These are phyloP conservation scores for Pascua sp. DNA, from an alignment of 1,284 basidiomycete species.

Conservation along the genomic window DNA sequence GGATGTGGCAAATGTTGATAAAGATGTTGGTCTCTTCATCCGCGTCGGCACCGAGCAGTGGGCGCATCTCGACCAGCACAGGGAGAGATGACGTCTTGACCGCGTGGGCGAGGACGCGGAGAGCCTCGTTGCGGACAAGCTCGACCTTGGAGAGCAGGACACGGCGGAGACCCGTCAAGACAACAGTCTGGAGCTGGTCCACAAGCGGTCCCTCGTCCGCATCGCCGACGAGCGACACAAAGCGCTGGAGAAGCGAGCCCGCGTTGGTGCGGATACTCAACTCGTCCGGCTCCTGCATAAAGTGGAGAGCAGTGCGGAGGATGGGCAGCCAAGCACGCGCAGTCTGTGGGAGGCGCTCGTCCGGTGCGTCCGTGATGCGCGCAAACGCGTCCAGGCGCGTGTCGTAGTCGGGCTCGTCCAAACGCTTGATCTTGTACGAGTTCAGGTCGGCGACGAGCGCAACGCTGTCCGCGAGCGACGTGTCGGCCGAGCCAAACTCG, in stretches of 20 bases:
- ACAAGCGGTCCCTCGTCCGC: slow-evolving; percentile 53
- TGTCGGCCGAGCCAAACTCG: slow-evolving; percentile 58
- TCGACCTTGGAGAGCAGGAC: slow-evolving; percentile 77
- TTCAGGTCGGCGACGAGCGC: slow-evolving; percentile 70
- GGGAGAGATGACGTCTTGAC: slow-evolving; percentile 64
- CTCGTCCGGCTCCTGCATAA: slow-evolving; percentile 85
- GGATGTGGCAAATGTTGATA: slow-evolving; percentile 92
- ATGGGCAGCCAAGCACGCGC: slow-evolving; percentile 68
- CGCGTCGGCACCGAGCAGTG: slow-evolving; percentile 74
- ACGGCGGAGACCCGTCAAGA: slow-evolving; percentile 80
- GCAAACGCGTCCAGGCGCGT: slow-evolving; percentile 75
- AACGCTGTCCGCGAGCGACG: slow-evolving; percentile 55
- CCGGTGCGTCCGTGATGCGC: slow-evolving; percentile 59
- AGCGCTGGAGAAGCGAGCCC: slow-evolving; percentile 69
- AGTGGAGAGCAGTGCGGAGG: slow-evolving; percentile 78
- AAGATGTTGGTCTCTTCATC: slow-evolving; percentile 90
- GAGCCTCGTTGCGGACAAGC: slow-evolving; percentile 80
- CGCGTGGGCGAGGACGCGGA: slow-evolving; percentile 74
- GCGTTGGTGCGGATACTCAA: slow-evolving; percentile 83
- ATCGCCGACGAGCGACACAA: slow-evolving; percentile 62
- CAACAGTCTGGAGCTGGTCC: slow-evolving; percentile 60
- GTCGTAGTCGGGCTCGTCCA: slow-evolving; percentile 94
- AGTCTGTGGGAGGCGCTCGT: slow-evolving; percentile 42
- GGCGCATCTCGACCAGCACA: slow-evolving; percentile 70
- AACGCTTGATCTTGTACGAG: slow-evolving; percentile 72